Evolutionary conservation across 495 filamentous ascomycete genomes (phyloP).

Genomic region (Aspergillus egyptiacus): DNA sequence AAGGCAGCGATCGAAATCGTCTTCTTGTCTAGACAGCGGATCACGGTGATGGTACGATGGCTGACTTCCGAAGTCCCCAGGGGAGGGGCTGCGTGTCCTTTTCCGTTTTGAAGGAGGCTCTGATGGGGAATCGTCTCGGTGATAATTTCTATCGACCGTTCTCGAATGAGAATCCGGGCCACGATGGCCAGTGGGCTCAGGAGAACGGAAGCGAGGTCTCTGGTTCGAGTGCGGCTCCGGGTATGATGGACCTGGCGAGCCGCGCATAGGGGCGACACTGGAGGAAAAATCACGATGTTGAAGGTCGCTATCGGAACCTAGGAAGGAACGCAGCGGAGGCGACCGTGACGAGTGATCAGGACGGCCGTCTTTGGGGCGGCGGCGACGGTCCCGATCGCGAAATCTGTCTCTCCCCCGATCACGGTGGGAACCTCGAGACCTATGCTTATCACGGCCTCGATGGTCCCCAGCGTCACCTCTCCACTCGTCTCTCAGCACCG

Average conservation of each 20-base stretch:
- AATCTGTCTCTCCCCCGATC: conserved; percentile 33
- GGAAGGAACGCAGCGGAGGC: conserved; percentile 32
- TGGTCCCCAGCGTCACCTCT: conserved; percentile 41
- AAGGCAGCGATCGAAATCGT: conserved; percentile 30
- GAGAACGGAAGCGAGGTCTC: conserved; percentile 17
- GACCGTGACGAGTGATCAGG: conserved; percentile 30
- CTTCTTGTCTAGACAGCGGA: conserved; percentile 23
- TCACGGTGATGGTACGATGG: conserved; percentile 21
- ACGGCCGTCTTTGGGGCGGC: conserved; percentile 28
- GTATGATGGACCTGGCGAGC: conserved; percentile 25
- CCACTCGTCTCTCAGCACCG: conserved; percentile 54
- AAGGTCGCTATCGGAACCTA: conserved; percentile 27
- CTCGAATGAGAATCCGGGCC: conserved; percentile 11
- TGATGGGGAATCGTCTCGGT: conserved; percentile 31
- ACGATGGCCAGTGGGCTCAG: conserved; percentile 16
- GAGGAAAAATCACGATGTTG: conserved; percentile 30
- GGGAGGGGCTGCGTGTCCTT: conserved; percentile 45
- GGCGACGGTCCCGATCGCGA: conserved; percentile 30
- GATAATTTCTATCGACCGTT: conserved; percentile 22
- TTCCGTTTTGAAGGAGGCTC: conserved; percentile 36
- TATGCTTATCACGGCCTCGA: conserved; percentile 32
- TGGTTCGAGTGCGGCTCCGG: conserved; percentile 10
- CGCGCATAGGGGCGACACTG: conserved; percentile 26
- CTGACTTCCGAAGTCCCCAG: conserved; percentile 20
- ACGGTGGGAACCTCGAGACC: conserved; percentile 37